These are phyloP conservation scores for Lagenidium giganteum DNA, from an alignment of 352 stramenopile species.

Conservation along the genomic window DNA sequence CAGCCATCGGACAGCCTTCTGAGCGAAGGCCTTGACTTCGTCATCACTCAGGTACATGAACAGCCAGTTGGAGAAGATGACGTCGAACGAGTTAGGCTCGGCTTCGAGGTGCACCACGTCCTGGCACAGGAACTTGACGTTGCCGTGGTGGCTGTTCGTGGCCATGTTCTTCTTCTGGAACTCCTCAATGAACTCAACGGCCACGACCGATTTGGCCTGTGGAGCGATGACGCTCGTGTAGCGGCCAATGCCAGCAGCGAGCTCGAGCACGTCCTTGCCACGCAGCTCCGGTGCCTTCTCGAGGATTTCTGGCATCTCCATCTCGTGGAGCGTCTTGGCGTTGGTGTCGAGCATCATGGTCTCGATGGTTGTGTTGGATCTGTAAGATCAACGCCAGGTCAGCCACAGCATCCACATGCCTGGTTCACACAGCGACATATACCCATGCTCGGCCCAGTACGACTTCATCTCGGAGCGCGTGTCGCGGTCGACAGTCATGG, in stretches of 20 bases:
- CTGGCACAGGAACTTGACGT: conserved; percentile 47
- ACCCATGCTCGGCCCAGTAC: conserved; percentile 65
- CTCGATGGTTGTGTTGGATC: conserved; percentile 38
- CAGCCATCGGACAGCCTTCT: conserved; percentile 58
- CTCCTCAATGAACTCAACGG: conserved; percentile 72
- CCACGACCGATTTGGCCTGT: conserved; percentile 45
- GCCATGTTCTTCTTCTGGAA: conserved; percentile 56
- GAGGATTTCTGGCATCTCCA: conserved; percentile 65
- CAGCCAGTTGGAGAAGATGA: conserved; percentile 73
- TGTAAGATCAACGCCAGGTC: conserved; percentile 16
- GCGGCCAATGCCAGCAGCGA: conserved; percentile 56
- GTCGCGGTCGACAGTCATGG: conserved; percentile 33
- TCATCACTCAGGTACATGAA: conserved; percentile 70
- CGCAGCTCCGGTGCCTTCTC: conserved; percentile 39
- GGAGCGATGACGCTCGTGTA: conserved; percentile 53
- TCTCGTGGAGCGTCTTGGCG: conserved; percentile 49
- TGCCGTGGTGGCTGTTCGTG: conserved; percentile 34
- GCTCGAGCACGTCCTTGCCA: conserved; percentile 57
- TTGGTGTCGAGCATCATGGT: conserved; percentile 78
- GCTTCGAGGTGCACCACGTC: conserved; percentile 50
- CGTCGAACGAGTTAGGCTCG: conserved; percentile 43
- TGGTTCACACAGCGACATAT: conserved; percentile 1
- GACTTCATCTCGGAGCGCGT: conserved; percentile 64
- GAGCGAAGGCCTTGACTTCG: conserved; percentile 42
- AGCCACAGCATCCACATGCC: not conserved